phyloP scores from a whole-genome alignment of 371 early-diverging fungal genomes.

The Mortierella sp. region DNA sequence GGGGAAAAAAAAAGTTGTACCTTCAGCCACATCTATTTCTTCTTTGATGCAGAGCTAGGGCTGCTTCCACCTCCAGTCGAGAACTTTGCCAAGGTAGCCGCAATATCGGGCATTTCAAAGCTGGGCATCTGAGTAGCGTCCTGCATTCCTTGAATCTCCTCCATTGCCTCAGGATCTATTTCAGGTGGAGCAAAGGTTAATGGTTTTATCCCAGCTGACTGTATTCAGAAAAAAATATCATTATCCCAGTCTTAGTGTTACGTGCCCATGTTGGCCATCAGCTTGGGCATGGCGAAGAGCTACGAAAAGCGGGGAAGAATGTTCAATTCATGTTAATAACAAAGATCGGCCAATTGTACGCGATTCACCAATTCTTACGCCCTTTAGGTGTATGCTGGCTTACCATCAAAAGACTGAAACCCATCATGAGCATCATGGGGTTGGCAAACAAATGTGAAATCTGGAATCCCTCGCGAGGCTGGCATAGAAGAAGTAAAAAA shows the following conservation, averaged over 20 bases:
- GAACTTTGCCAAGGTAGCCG: slow-evolving; percentile 63
- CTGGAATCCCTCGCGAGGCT: slow-evolving; percentile 68
- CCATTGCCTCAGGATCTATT: slow-evolving; percentile 56
- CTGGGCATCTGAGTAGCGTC: slow-evolving; percentile 47
- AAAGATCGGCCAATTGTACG: background rate
- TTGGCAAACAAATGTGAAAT: slow-evolving; percentile 62
- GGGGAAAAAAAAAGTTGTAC: background rate
- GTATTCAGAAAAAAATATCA: too few relatives aligned
- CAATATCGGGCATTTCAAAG: slow-evolving; percentile 66
- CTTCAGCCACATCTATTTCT: background rate
- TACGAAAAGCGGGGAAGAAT: background rate
- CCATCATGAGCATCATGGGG: slow-evolving; percentile 75
- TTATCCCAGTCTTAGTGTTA: background rate
- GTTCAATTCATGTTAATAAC: background rate
- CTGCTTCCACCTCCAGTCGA: slow-evolving; percentile 29
- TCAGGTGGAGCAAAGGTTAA: background rate
- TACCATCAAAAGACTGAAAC: slow-evolving; percentile 62
- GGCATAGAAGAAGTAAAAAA: background rate
- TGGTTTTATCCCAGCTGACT: background rate
- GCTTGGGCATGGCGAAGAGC: slow-evolving; percentile 68
- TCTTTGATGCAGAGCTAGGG: background rate
- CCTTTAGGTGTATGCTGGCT: background rate
- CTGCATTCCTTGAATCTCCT: slow-evolving; percentile 60
- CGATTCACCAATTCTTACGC: too few relatives aligned
- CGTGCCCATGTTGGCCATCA: slow-evolving; percentile 64